Evolutionary conservation across 2,329 filamentous ascomycete species (phyloP), one percentile per base, ranked within the genome.

Genomic region (Pseudocercospora ulei): DNA sequence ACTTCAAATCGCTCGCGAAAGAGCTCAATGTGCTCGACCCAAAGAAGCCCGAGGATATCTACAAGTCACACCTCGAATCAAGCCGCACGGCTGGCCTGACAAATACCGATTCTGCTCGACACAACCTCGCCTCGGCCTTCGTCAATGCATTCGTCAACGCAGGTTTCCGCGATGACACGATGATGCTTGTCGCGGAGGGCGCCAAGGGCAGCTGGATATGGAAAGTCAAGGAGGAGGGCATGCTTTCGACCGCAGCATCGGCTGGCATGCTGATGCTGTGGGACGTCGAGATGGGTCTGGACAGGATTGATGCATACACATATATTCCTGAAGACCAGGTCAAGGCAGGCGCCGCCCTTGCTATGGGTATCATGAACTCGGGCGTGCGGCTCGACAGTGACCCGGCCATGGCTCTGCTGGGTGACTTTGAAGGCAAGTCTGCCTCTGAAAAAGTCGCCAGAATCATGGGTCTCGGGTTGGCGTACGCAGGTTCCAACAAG

Each of bases 211-310:
- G 81, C 48, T 98, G 90, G 88, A 84, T 98, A 3, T 98, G 86
- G 85, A 98, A 96, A 70, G 96, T 92, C 12, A 98, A 98, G 65
- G 86, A 92, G 26, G 87, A 95, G 56, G 90, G 90, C 48, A 94
- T 94, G 86, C 73, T 94, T 64, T 96, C 90, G 1, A 95, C 88
- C 0, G 82, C 92, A 24, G 92, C 92, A 3, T 96, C 90, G 0
- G 67, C 95, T 52, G 90, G 90, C 57, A 88, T 90, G 55, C 71
- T 98, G 11, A 70, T 94, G 59, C 75, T 93, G 56, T 94, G 90
- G 83, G 88, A 98, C 57, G 80, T 94, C 13, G 88, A 96, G 56
- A 79, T 76, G 50, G 90, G 88, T 39, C 69, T 98, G 38, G 85
- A 94, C 61, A 88, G 86, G 65, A 86, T 96, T 53, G 88, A 98